Evolutionary conservation across 805 yeast species (phyloP).

Genomic region (Candida ipomoeae): DNA sequence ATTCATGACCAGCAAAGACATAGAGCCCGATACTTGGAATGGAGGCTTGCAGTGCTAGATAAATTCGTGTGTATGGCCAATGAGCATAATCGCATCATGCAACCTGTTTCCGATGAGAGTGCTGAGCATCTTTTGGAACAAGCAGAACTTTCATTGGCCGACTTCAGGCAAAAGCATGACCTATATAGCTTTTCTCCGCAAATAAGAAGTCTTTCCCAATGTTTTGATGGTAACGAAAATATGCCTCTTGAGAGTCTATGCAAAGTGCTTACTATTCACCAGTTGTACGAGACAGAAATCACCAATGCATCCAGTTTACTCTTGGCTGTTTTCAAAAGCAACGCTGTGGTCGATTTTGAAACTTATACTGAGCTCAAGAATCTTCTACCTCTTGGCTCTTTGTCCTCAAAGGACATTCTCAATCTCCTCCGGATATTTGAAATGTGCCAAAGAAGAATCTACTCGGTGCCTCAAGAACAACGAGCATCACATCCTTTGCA

Average conservation of each 20-base stretch:
- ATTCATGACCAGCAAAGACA: constrained; percentile 2
- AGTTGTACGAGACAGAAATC: constrained; percentile 3
- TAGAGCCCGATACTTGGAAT: constrained; percentile 11
- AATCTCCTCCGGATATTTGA: constrained; percentile 7
- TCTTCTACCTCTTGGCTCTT: background rate
- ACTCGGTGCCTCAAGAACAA: constrained; percentile 5
- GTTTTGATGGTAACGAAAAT: background rate
- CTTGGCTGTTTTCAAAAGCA: constrained; percentile 1
- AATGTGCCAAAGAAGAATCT: constrained; percentile 6
- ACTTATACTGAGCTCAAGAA: background rate
- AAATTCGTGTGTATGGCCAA: constrained; percentile 6
- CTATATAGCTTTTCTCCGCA: constrained; percentile 5
- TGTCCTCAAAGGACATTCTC: constrained; percentile 6
- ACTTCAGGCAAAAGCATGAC: constrained; percentile 3
- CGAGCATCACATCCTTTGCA: constrained; percentile 7
- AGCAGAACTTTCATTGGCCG: constrained; percentile 7
- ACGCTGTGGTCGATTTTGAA: background rate
- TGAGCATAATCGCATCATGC: background rate
- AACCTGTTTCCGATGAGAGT: background rate
- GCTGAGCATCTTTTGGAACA: constrained; percentile 4
- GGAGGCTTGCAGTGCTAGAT: constrained; percentile 12
- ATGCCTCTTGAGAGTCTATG: background rate
- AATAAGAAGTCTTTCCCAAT: background rate
- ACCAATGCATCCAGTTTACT: constrained; percentile 6
- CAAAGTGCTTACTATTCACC: constrained; percentile 3